phyloP scores from a whole-genome alignment of 2,329 filamentous ascomycete genomes.

The Cylindrodendrum hubeiense region DNA sequence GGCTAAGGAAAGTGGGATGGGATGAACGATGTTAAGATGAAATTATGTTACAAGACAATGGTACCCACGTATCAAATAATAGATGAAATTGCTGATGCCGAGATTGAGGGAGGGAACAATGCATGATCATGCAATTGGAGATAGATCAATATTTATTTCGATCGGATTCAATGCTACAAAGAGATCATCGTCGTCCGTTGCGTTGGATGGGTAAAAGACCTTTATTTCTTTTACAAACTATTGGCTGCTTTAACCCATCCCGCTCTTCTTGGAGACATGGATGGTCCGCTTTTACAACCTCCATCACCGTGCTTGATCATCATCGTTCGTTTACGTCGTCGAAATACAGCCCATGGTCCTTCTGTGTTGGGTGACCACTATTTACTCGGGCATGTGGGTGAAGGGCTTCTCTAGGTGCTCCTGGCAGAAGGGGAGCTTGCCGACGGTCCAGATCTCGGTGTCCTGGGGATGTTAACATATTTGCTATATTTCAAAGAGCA shows the following conservation, averaged over 20 bases:
- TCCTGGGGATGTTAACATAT: conserved; percentile 55
- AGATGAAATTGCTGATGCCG: conserved; percentile 11
- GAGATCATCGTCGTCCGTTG: not conserved
- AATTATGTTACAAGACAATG: conserved; percentile 15
- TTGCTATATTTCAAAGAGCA: not conserved
- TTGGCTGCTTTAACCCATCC: not conserved
- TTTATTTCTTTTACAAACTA: conserved; percentile 3
- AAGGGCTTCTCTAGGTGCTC: conserved; percentile 74
- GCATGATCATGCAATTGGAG: not conserved
- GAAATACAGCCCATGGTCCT: not conserved
- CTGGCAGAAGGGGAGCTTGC: conserved; percentile 78
- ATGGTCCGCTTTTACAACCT: not conserved
- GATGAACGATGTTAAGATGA: conserved; percentile 13
- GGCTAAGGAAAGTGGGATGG: not conserved
- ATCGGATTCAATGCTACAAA: not conserved
- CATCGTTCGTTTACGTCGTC: conserved; percentile 17
- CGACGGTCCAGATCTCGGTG: conserved; percentile 77
- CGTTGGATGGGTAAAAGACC: not conserved
- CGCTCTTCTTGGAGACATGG: not conserved
- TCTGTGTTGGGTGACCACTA: not conserved
- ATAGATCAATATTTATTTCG: not conserved
- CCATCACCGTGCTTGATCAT: conserved; percentile 2
- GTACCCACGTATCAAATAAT: conserved; percentile 6
- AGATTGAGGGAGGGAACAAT: not conserved
- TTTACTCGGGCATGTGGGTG: conserved; percentile 71